Conservation (phyloP, 1,284 basidiomycete genomes). For the Puccinia hordei region DNA sequence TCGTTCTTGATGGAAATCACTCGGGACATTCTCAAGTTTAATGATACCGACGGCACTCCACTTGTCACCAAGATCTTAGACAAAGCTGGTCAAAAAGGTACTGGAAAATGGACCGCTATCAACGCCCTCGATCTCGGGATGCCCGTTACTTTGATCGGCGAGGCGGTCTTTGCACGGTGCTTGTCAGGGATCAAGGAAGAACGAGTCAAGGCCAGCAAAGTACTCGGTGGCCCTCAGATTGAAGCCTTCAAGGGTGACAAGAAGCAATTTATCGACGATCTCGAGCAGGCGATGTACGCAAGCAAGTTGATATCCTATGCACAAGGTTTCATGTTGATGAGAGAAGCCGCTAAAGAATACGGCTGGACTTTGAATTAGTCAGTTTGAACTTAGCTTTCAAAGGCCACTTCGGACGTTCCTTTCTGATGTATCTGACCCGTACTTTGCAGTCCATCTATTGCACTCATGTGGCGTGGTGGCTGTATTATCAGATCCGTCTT, state of each 20-base stretch:
- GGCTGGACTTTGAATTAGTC: conserved; percentile 62
- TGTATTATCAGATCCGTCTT: conserved; percentile 78
- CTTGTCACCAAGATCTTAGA: conserved; percentile 93
- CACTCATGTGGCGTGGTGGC: conserved; percentile 98
- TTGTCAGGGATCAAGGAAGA: conserved; percentile 97
- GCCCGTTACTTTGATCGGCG: conserved; percentile 93
- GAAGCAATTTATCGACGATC: conserved; percentile 96
- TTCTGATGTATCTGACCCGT: background rate
- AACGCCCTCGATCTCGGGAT: conserved; percentile 94
- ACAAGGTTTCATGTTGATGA: conserved; percentile 99
- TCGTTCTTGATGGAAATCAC: conserved; percentile 99
- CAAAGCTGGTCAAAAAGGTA: conserved; percentile 97
- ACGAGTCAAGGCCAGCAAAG: conserved; percentile 87
- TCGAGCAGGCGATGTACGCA: conserved; percentile 98
- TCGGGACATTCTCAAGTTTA: conserved; percentile 89
- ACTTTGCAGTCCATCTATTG: conserved; percentile 73
- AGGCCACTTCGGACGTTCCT: conserved; percentile 49
- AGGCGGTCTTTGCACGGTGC: conserved; percentile 99
- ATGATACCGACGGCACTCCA: conserved; percentile 89
- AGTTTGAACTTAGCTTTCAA: conserved; percentile 54
- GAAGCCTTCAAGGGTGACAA: conserved; percentile 97
- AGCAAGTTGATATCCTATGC: conserved; percentile 87
- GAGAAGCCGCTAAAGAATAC: conserved; percentile 95
- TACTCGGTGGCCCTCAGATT: conserved; percentile 82
- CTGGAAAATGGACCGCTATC: conserved; percentile 99